Conservation (phyloP, 164 flowering plant species). For the Echeveria elegans region DNA sequence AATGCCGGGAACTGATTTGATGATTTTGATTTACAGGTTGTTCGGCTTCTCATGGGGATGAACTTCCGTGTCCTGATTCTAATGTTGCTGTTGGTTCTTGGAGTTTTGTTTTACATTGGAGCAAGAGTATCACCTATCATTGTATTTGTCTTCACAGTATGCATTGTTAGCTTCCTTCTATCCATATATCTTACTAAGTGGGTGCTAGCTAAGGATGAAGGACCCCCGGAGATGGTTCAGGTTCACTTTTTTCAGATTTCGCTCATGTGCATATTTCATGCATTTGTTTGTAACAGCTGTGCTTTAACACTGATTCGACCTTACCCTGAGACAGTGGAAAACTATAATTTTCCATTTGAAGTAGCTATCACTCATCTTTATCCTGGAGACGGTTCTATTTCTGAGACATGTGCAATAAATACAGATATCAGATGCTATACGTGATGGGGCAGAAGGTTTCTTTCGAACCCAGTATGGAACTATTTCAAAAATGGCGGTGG, state of each 20-base stretch:
- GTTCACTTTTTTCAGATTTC: slow-evolving; percentile 19
- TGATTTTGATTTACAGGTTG: slow-evolving; percentile 44
- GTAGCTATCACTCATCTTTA: background rate
- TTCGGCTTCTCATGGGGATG: slow-evolving; percentile 61
- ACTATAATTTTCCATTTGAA: background rate
- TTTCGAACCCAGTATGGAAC: slow-evolving; percentile 95
- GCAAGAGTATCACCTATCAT: slow-evolving; percentile 82
- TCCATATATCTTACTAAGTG: slow-evolving; percentile 79
- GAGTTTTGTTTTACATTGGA: slow-evolving; percentile 74
- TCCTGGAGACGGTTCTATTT: background rate
- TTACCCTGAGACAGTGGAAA: background rate
- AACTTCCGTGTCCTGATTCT: slow-evolving; percentile 61
- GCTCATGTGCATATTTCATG: background rate
- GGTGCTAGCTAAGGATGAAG: slow-evolving; percentile 97
- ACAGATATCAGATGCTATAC: slow-evolving; percentile 97
- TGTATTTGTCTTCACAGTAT: slow-evolving; percentile 78
- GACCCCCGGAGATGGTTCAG: slow-evolving; percentile 97
- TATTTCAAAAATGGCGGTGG: slow-evolving; percentile 88
- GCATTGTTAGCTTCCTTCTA: slow-evolving; percentile 72
- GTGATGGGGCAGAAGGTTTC: slow-evolving; percentile 99
- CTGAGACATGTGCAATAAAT: background rate
- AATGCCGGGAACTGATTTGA: background rate
- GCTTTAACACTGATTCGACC: background rate
- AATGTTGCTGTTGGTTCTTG: slow-evolving; percentile 56
- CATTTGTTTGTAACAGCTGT: background rate